Conservation (phyloP, 108 stramenopile genomes). For the Conticribra guillardii region DNA sequence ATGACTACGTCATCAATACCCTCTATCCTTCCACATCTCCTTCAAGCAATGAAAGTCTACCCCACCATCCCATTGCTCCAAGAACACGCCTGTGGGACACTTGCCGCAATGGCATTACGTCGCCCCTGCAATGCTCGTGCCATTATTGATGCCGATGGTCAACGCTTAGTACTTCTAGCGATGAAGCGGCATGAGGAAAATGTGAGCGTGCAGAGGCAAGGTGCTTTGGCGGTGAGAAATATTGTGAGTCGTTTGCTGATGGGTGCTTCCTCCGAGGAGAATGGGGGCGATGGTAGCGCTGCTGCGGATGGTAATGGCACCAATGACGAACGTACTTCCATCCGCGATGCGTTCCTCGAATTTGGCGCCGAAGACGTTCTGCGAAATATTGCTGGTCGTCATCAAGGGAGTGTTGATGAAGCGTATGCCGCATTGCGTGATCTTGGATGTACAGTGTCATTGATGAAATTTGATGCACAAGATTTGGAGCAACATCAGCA, state of each 20-base stretch:
- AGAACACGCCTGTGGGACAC: slow-evolving; percentile 86
- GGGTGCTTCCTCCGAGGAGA: slow-evolving; percentile 12
- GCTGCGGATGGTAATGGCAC: background rate
- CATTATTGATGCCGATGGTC: slow-evolving; percentile 60
- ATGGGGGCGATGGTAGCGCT: background rate
- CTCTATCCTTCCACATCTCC: slow-evolving; percentile 28
- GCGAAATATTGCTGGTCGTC: slow-evolving; percentile 65
- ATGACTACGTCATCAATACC: slow-evolving; percentile 39
- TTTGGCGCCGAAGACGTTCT: slow-evolving; percentile 79
- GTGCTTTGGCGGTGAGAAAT: slow-evolving; percentile 84
- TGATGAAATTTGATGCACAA: slow-evolving; percentile 58
- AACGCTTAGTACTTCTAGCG: slow-evolving; percentile 57
- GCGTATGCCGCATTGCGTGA: slow-evolving; percentile 92
- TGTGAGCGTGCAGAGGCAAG: slow-evolving; percentile 81
- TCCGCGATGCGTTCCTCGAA: slow-evolving; percentile 66
- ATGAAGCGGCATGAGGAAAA: slow-evolving; percentile 71
- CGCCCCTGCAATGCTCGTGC: slow-evolving; percentile 72
- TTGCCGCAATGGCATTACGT: slow-evolving; percentile 88
- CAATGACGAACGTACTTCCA: slow-evolving; percentile 26
- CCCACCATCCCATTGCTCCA: slow-evolving; percentile 44
- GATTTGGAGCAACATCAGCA: background rate
- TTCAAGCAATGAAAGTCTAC: slow-evolving; percentile 59
- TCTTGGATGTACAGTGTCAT: slow-evolving; percentile 69
- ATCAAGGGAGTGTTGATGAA: slow-evolving; percentile 89
- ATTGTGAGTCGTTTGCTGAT: slow-evolving; percentile 69